phyloP scores from a whole-genome alignment of 345 rosid species.

The Passiflora organensis region DNA sequence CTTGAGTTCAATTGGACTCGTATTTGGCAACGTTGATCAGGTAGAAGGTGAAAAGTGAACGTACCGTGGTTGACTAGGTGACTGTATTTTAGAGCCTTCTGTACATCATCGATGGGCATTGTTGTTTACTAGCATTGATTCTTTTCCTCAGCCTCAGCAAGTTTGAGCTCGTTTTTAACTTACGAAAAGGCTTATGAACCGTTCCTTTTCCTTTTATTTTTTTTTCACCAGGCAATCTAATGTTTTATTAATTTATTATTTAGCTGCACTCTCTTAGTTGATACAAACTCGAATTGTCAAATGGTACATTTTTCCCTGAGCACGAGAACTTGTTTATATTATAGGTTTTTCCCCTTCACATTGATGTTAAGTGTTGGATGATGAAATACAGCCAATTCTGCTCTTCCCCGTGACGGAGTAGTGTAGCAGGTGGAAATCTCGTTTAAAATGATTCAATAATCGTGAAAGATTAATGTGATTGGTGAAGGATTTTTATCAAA shows the following conservation, averaged over 20 bases:
- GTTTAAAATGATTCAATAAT: too few species aligned
- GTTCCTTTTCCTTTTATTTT: background rate
- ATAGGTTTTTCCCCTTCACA: too few species aligned
- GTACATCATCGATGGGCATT: slow-evolving; percentile 14
- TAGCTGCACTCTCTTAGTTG: background rate
- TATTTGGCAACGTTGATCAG: background rate
- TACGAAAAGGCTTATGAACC: background rate
- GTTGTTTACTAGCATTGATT: slow-evolving; percentile 15
- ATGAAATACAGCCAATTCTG: too few species aligned
- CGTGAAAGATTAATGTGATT: too few species aligned
- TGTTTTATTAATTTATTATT: slow-evolving; percentile 1
- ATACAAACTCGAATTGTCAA: slow-evolving; percentile 9
- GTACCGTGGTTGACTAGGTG: slow-evolving; percentile 12
- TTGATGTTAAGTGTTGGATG: too few species aligned
- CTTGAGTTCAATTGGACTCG: background rate
- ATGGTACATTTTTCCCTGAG: slow-evolving; percentile 1
- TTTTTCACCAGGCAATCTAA: background rate
- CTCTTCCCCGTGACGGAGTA: too few species aligned
- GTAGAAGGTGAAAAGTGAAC: slow-evolving; percentile 10
- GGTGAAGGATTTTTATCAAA: too few species aligned
- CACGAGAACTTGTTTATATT: slow-evolving; percentile 12
- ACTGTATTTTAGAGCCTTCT: slow-evolving; percentile 15
- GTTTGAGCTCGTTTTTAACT: background rate
- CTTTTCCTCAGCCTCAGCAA: slow-evolving; percentile 11
- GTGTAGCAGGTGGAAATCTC: too few species aligned